Percentiles rank a stretch among this genome's conserved stretches.
Conservation (phyloP, 352 stramenopile genomes). For the Globisporangium paddicum region DNA sequence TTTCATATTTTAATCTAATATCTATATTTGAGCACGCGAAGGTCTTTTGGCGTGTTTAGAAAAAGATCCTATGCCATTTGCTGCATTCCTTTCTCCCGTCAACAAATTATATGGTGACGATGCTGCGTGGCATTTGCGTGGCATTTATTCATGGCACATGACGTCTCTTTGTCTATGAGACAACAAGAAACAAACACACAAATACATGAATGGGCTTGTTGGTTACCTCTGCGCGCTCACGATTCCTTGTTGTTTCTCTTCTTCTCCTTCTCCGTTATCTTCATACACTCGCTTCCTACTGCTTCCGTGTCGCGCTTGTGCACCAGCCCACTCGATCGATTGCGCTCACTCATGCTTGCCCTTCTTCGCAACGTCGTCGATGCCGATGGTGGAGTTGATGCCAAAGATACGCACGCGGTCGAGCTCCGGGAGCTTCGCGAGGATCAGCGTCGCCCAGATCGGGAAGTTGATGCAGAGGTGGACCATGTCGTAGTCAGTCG, state of each 20-base stretch:
- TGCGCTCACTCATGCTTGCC: constrained; percentile 44
- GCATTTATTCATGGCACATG: no score
- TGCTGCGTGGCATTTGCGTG: not conserved
- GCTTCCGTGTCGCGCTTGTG: constrained; percentile 3
- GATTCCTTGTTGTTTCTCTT: not conserved
- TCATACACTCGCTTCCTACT: constrained; percentile 1
- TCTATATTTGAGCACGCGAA: constrained; percentile 31
- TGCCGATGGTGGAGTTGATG: constrained; percentile 95
- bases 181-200: not conserved
- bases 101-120: not conserved
- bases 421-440: constrained; percentile 92
- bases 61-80: not conserved
- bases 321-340: not conserved
- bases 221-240: not conserved
- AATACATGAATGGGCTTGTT: constrained; percentile 1
- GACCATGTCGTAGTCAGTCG: constrained; percentile 85
- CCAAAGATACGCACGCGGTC: constrained; percentile 94
- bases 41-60: constrained; percentile 2
- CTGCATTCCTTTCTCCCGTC: not conserved
- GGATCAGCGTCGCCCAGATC: constrained; percentile 89
- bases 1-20: constrained; percentile 50
- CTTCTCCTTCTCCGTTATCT: not conserved
- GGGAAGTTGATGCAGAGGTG: constrained; percentile 90
- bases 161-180: no score
- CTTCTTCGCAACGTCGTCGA: constrained; percentile 79